Evolutionary conservation across 345 rosid species (phyloP).

Genomic region (Hirschfeldia incana): DNA sequence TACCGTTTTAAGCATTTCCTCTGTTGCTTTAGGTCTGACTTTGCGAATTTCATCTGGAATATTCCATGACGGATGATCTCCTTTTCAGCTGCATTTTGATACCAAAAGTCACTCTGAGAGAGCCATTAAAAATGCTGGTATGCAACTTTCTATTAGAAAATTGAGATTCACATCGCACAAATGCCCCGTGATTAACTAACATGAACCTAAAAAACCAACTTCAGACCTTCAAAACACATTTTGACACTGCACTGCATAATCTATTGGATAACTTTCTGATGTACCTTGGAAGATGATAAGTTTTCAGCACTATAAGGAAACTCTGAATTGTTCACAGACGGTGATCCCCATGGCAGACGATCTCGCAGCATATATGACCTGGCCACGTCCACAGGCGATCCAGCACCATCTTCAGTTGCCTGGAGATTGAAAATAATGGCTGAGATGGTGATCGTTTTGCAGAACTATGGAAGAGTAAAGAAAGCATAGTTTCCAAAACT

Average conservation of each 20-base stretch:
- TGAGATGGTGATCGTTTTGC: slow-evolving; percentile 7
- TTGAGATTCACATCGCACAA: too few species aligned
- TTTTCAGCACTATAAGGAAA: slow-evolving; percentile 46
- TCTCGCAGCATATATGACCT: slow-evolving; percentile 67
- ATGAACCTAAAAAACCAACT: too few species aligned
- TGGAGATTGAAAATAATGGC: slow-evolving; percentile 20
- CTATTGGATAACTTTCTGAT: background rate
- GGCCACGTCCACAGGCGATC: slow-evolving; percentile 83
- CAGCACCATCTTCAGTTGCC: slow-evolving; percentile 57
- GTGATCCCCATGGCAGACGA: slow-evolving; percentile 79
- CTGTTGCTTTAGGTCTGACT: slow-evolving; percentile 88
- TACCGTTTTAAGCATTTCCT: slow-evolving; percentile 65
- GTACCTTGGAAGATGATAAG: slow-evolving; percentile 59
- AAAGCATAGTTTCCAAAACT: slow-evolving; percentile 37
- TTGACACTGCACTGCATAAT: background rate
- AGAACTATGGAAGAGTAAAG: slow-evolving; percentile 41
- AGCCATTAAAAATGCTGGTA: background rate
- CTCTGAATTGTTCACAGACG: slow-evolving; percentile 43
- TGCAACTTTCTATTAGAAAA: too few species aligned
- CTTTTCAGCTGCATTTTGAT: slow-evolving; percentile 55
- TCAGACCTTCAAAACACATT: background rate
- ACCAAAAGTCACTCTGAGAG: slow-evolving; percentile 21
- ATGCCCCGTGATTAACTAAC: too few species aligned
- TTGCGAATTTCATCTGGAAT: slow-evolving; percentile 81
- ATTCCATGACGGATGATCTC: slow-evolving; percentile 69